A percentile compares a stretch with the other conserved stretches of the same genome.
These are phyloP conservation scores for Pezizomycotina sp. DNA, from an alignment of 2,329 filamentous ascomycete genomes.

Conservation along the genomic window DNA sequence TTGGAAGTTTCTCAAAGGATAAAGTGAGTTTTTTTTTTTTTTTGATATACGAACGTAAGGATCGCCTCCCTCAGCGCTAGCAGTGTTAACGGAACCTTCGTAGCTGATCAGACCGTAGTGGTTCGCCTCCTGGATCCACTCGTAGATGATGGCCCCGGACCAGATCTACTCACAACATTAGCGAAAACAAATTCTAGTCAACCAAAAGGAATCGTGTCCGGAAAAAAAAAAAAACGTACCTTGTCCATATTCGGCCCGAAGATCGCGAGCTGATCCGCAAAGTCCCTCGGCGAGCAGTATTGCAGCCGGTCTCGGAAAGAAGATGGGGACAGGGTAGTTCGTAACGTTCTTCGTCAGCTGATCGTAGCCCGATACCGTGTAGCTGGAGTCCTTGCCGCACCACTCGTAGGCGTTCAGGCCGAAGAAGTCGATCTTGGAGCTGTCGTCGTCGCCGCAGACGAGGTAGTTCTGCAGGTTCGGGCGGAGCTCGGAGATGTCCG, in stretches of 20 bases:
- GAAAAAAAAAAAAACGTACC: conserved; percentile 21
- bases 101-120: conserved; percentile 63
- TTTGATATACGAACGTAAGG: too few relatives aligned
- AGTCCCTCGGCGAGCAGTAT: conserved; percentile 45
- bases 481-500: conserved; percentile 56
- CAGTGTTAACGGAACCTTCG: conserved; percentile 46
- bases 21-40: too few relatives aligned
- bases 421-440: conserved; percentile 66
- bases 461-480: conserved; percentile 54
- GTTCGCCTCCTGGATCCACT: conserved; percentile 77
- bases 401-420: conserved; percentile 73
- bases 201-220: too few relatives aligned
- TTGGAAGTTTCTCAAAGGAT: too few relatives aligned
- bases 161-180: conserved; percentile 28
- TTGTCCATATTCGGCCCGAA: conserved; percentile 56
- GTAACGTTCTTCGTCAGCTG: conserved; percentile 49
- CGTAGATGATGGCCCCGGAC: conserved; percentile 72
- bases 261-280: conserved; percentile 59
- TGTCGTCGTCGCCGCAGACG: conserved; percentile 54
- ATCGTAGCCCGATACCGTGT: conserved; percentile 50
- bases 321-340: conserved; percentile 65
- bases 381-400: conserved; percentile 42
- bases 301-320: conserved; percentile 86
- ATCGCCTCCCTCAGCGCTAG: too few relatives aligned
- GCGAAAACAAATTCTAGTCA: too few relatives aligned